phyloP scores from a whole-genome alignment of 129 eudicot species.

The Flaveria trinervia region DNA sequence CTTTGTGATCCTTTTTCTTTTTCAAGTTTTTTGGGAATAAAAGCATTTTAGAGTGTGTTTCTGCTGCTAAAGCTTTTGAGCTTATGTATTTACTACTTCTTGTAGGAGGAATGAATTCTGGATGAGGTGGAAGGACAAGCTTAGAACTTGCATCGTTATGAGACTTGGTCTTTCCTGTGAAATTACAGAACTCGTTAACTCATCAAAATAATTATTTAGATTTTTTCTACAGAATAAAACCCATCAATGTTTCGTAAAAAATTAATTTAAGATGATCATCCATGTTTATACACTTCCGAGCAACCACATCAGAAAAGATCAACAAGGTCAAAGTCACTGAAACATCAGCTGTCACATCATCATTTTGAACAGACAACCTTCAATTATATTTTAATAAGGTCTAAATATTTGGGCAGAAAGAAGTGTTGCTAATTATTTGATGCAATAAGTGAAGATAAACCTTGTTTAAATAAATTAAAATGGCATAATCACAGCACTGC shows the following conservation, averaged over 20 bases:
- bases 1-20: conserved; percentile 42
- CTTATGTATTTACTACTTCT: conserved; percentile 41
- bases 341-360: background rate
- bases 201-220: background rate
- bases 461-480: too few species aligned
- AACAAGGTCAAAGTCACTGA: background rate
- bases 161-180: conserved; percentile 52
- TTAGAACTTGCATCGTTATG: conserved; percentile 38
- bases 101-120: conserved; percentile 52
- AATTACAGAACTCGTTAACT: background rate
- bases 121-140: conserved; percentile 37
- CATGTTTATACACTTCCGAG: background rate
- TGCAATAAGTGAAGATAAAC: background rate
- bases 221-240: background rate
- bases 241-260: background rate
- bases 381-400: background rate
- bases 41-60: conserved; percentile 43
- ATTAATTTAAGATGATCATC: background rate
- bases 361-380: background rate
- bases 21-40: conserved; percentile 46
- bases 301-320: background rate
- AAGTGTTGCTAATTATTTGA: background rate
- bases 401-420: background rate
- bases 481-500: conserved; percentile 1
- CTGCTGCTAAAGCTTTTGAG: conserved; percentile 45